Evolutionary conservation across 495 filamentous ascomycete species (phyloP), one percentile per base, ranked within the genome.

Genomic region (Penicillium daleae): DNA sequence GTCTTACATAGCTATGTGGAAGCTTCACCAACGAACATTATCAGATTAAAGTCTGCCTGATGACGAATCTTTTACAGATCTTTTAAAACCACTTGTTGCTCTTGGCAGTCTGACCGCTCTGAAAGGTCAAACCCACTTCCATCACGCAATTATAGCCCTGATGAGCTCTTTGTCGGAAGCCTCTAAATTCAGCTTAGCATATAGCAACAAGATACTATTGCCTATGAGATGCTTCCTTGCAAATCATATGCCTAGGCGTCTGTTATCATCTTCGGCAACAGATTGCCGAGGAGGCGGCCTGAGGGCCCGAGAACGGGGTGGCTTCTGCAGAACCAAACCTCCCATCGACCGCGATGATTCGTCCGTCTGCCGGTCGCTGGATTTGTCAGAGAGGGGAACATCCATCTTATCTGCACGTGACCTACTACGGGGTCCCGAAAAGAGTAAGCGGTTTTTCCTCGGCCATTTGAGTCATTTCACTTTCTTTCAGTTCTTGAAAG

Each of bases 361-460:
- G 54, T 35, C 27, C 12, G 54, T 13, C 35, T 29, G 13, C 37
- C 17, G 33, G 35, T 31, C 31, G 19, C 15, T 40, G 44, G 31
- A 37, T 40, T 39, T 37, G 42, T 49, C 37, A 60, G 35, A 32
- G 49, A 60, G 58, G 58, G 58, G 58, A 39, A 19, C 33, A 3
- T 31, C 7, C 19, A 21, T 44, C 60, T 64, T 66, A 70, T 70
- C 64, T 40, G 5, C 70, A 72, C 63, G 63, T 68, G 67, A 60
- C 22, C n/a, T 6, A 9, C 1, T 53, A 6, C 37, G 58, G 35
- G 49, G 48, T 26, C 48, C 27, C 27, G 19, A 54, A 54, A 31
- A 24, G 49, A 60, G 50, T 24, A 60, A 42, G 37, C 17, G 37
- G 12, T n/a, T 33, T 31, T 52, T 54, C 33, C 12, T 26, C 24